Percentiles rank a stretch among this genome's conserved stretches.
These are phyloP conservation scores for Scopulariopsis brevicaulis DNA, from an alignment of 2,329 filamentous ascomycete genomes.

Conservation along the genomic window DNA sequence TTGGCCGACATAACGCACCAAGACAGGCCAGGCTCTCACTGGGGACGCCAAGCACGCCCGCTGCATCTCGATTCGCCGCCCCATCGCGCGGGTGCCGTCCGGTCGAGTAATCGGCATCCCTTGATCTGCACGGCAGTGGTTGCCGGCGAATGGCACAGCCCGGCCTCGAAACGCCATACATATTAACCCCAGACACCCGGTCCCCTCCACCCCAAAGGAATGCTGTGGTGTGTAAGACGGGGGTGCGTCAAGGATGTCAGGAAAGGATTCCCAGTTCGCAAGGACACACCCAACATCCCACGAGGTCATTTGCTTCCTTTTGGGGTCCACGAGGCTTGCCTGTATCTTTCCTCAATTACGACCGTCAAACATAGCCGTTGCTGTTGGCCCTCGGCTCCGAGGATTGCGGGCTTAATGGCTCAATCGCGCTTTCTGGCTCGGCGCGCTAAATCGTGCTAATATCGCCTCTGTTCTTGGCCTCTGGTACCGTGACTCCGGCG, in stretches of 20 bases:
- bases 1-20: neutral
- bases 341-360: too few relatives aligned
- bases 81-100: neutral
- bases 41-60: neutral
- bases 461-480: too few relatives aligned
- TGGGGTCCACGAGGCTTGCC: too few relatives aligned
- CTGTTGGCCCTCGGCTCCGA: too few relatives aligned
- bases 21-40: neutral
- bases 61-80: neutral
- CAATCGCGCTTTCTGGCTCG: too few relatives aligned
- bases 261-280: too few relatives aligned
- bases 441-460: too few relatives aligned
- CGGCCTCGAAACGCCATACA: neutral
- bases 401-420: too few relatives aligned
- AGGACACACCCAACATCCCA: too few relatives aligned
- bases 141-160: neutral
- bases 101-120: neutral
- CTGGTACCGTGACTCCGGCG: too few relatives aligned
- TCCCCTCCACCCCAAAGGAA: neutral
- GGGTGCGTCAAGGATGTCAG: neutral
- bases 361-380: too few relatives aligned
- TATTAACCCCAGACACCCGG: neutral
- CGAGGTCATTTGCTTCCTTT: too few relatives aligned
- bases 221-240: neutral
- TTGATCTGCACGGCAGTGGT: neutral